These are phyloP conservation scores for Colletotrichum coccodes DNA, from an alignment of 2,329 filamentous ascomycete species.

Conservation along the genomic window DNA sequence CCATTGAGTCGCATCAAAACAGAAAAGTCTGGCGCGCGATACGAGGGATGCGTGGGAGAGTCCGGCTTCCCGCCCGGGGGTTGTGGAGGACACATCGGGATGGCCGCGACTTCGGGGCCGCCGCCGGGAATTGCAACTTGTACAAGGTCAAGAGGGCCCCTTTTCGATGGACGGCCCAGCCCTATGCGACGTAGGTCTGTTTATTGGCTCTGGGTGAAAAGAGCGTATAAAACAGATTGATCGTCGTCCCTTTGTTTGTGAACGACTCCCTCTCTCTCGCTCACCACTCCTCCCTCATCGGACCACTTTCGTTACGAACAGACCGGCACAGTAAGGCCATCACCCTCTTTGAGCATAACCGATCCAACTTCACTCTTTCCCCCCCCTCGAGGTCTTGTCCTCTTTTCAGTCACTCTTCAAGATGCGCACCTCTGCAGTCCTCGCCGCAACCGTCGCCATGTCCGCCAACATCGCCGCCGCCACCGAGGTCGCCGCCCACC, in stretches of 20 bases:
- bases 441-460: slow-evolving; percentile 16
- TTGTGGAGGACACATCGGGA: neutral
- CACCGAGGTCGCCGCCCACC: slow-evolving; percentile 3
- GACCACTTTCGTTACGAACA: neutral
- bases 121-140: slow-evolving; percentile 2
- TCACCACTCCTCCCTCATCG: neutral
- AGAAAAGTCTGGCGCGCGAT: neutral
- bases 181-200: neutral
- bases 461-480: neutral
- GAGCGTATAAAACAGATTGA: neutral
- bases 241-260: neutral
- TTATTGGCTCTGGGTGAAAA: neutral
- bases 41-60: neutral
- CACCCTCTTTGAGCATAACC: neutral
- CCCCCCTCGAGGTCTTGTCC: neutral
- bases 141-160: neutral
- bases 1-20: neutral
- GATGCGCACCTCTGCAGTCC: slow-evolving; percentile 25
- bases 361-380: neutral
- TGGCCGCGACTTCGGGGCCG: slow-evolving; percentile 5
- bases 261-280: neutral
- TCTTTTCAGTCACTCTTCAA: neutral
- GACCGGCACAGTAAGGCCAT: neutral
- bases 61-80: neutral
- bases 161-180: neutral